These are phyloP conservation scores for Suillus decipiens DNA, from an alignment of 768 basidiomycete species.

Conservation along the genomic window DNA sequence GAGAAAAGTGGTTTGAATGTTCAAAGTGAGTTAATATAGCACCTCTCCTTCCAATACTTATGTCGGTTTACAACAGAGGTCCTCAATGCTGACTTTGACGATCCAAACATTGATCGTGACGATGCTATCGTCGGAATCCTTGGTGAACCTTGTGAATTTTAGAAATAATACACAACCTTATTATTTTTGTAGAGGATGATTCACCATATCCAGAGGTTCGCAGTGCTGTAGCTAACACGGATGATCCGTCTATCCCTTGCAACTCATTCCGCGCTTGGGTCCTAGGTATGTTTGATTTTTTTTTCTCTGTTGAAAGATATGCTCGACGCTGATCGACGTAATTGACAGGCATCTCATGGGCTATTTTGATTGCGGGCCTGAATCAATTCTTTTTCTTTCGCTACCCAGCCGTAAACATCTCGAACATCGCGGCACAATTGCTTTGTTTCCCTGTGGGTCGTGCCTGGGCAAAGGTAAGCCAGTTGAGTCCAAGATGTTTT, in stretches of 20 bases:
- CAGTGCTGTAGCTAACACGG: slow-evolving; percentile 72
- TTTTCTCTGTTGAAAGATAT: slow-evolving; percentile 14
- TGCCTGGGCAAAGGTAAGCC: slow-evolving; percentile 51
- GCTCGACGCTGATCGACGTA: background rate
- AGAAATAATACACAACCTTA: slow-evolving; percentile 11
- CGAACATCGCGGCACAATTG: slow-evolving; percentile 65
- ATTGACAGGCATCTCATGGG: slow-evolving; percentile 41
- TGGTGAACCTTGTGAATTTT: slow-evolving; percentile 17
- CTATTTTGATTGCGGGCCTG: slow-evolving; percentile 66
- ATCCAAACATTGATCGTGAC: slow-evolving; percentile 38
- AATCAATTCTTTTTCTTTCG: slow-evolving; percentile 81
- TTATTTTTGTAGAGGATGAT: slow-evolving; percentile 54
- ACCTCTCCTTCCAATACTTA: background rate
- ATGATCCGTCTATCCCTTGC: slow-evolving; percentile 65
- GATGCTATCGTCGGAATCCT: slow-evolving; percentile 15
- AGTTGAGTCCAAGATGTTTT: background rate
- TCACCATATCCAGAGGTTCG: slow-evolving; percentile 86
- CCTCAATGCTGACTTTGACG: slow-evolving; percentile 30
- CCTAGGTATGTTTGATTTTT: slow-evolving; percentile 38
- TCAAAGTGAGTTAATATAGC: slow-evolving; percentile 7
- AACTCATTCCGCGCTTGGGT: slow-evolving; percentile 62
- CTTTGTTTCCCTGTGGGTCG: slow-evolving; percentile 71
- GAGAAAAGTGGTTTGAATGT: slow-evolving; percentile 19
- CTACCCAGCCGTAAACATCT: slow-evolving; percentile 49
- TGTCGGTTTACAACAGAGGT: slow-evolving; percentile 8